Base-by-base conservation (phyloP, 2,329 filamentous ascomycete genomes). In the Xylariaceae sp. region DNA sequence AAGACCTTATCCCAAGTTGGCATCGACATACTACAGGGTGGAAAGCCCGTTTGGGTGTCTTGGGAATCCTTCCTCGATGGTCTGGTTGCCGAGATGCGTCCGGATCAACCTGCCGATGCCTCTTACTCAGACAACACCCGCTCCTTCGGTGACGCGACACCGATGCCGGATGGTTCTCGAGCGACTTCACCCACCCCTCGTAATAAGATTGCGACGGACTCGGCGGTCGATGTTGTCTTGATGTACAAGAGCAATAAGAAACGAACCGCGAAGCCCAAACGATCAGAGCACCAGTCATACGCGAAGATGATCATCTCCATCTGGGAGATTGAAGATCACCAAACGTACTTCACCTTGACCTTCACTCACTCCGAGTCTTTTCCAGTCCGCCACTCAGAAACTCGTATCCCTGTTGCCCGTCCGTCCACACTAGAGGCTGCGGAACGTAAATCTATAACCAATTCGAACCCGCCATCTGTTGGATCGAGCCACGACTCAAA, bases 291-390 rank as follows among this genome's bases (percentile, higher is more conserved):
- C 37, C 69, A 68, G 52, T 63, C 79, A 0, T 78, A 78, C 48
- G 82, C 85, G 17, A 84, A 83, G 49, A 87, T 89, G 82, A 87
- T 89, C 35, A 78, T 89, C 17, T 85, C 81, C 1, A 76, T 87
- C 6, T 90, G 85, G 82, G 74, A 79, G 45, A 69, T 77, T n/a
- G 77, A 85, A 30, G 78, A 85, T 32, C 72, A 74, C 16, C 76
- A 82, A 50, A 78, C 74, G 9, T 89, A 83, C 61, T 89, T 81
- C 56, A 89, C 83, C 2, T 66, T 89, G 43, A 87, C 84, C 0
- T 89, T 90, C 46, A 89, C 85, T 9, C 81, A 74, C 46, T 74
- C 78, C 11, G 67, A 73, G 15, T 68, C 68, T 1, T 57, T 61
- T 0, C 41, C 61, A 2, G 55, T 66, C 0, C 54, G 60, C 0